Evolutionary conservation across 1,284 basidiomycete genomes (phyloP).

Genomic region (Cryptococcus sp.): DNA sequence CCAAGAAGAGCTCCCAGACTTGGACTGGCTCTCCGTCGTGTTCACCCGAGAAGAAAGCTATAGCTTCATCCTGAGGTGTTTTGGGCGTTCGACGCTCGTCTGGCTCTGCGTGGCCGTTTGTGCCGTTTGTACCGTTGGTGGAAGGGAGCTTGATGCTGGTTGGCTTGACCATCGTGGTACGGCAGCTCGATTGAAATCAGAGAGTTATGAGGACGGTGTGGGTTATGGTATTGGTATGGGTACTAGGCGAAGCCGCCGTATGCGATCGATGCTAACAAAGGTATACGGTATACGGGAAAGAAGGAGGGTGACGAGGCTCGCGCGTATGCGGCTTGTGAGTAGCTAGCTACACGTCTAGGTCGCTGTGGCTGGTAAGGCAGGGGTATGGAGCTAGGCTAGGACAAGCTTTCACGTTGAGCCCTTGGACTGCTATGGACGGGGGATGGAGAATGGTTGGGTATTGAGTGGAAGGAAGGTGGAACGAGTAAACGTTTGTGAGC

Average conservation of each 20-base stretch:
- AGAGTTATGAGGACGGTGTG: not conserved
- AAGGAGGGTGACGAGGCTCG: too few species aligned
- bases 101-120: constrained; percentile 1
- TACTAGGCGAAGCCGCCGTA: not conserved
- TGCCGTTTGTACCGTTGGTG: not conserved
- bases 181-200: not conserved
- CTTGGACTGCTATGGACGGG: too few species aligned
- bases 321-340: too few species aligned
- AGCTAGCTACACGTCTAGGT: too few species aligned
- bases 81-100: constrained; percentile 59
- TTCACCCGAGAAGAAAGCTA: constrained; percentile 75
- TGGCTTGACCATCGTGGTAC: constrained; percentile 7
- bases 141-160: constrained; percentile 15
- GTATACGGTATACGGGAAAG: too few species aligned
- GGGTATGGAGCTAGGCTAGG: too few species aligned
- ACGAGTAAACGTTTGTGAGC: too few species aligned
- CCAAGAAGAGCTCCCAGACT: constrained; percentile 81
- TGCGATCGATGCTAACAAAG: too few species aligned
- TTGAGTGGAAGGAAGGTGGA: too few species aligned
- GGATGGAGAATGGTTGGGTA: too few species aligned
- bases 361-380: too few species aligned
- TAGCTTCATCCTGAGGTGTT: constrained; percentile 87
- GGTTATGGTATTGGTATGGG: not conserved
- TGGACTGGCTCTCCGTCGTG: constrained; percentile 63
- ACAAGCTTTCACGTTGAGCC: too few species aligned